These are phyloP conservation scores for Eremomyces bilateralis DNA, from an alignment of 495 filamentous ascomycete genomes.

Conservation along the genomic window DNA sequence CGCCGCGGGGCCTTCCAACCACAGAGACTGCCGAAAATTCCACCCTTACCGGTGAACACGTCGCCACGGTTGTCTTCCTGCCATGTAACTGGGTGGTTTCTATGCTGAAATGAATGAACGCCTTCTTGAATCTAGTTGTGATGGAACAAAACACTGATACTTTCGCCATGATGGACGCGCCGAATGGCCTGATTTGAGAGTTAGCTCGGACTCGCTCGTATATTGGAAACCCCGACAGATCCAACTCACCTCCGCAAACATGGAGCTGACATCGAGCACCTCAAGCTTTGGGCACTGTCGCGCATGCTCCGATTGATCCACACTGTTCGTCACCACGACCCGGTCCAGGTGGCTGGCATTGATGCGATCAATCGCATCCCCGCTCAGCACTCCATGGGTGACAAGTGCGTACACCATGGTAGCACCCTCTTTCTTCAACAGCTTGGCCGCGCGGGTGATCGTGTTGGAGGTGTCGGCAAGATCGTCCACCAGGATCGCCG, in stretches of 20 bases:
- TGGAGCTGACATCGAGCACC: slow-evolving; percentile 71
- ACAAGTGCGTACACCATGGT: slow-evolving; percentile 71
- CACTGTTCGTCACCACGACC: slow-evolving; percentile 83
- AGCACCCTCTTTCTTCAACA: slow-evolving; percentile 85
- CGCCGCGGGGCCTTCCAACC: too few species aligned
- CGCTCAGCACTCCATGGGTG: slow-evolving; percentile 84
- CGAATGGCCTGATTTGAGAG: slow-evolving; percentile 88
- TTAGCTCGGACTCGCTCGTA: slow-evolving; percentile 3
- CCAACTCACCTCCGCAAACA: slow-evolving; percentile 66
- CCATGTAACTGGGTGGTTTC: too few species aligned
- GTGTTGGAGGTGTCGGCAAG: slow-evolving; percentile 92
- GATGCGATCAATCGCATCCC: slow-evolving; percentile 85
- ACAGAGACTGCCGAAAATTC: too few species aligned
- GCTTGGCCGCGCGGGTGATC: slow-evolving; percentile 88
- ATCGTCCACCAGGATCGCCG: slow-evolving; percentile 82
- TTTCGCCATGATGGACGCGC: slow-evolving; percentile 92
- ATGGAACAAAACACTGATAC: slow-evolving; percentile 91
- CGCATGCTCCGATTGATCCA: slow-evolving; percentile 69
- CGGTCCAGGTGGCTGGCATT: slow-evolving; percentile 76
- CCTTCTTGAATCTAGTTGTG: slow-evolving; percentile 65
- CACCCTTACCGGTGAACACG: too few species aligned
- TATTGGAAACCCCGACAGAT: slow-evolving; percentile 1
- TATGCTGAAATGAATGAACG: too few species aligned
- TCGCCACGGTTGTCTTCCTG: too few species aligned
- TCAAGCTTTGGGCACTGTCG: slow-evolving; percentile 63